Evolutionary conservation across 768 basidiomycete genomes (phyloP).

Genomic region (Sutorius australiensis): DNA sequence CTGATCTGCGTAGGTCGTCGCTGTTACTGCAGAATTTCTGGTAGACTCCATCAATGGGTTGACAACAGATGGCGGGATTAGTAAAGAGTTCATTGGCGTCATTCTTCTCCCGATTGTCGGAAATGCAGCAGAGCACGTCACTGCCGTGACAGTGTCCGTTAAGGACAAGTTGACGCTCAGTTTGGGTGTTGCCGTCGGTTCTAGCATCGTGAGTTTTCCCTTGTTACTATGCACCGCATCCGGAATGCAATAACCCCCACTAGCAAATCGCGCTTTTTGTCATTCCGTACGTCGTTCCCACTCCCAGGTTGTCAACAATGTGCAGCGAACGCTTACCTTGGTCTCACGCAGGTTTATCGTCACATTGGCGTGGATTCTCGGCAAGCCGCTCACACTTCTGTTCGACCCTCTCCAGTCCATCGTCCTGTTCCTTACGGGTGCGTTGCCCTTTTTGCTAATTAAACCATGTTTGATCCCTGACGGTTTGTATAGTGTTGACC

Average conservation of each 20-base stretch:
- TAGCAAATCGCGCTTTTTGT: constrained; percentile 75
- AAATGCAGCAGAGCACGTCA: constrained; percentile 89
- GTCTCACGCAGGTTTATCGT: constrained; percentile 57
- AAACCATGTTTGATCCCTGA: neutral
- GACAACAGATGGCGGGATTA: constrained; percentile 52
- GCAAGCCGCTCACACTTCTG: constrained; percentile 73
- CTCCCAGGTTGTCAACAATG: neutral
- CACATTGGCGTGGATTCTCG: constrained; percentile 74
- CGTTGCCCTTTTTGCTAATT: constrained; percentile 8
- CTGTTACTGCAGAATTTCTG: constrained; percentile 59
- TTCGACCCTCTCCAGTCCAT: constrained; percentile 85
- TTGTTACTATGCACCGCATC: neutral
- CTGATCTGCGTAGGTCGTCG: constrained; percentile 40
- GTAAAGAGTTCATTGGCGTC: constrained; percentile 80
- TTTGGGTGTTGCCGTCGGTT: constrained; percentile 86
- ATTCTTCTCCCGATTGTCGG: constrained; percentile 90
- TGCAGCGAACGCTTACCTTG: constrained; percentile 7
- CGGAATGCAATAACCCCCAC: neutral
- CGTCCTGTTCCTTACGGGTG: constrained; percentile 19
- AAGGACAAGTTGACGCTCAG: constrained; percentile 87
- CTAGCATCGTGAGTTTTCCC: constrained; percentile 59
- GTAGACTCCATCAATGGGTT: constrained; percentile 82
- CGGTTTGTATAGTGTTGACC: constrained; percentile 56
- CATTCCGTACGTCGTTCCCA: constrained; percentile 44
- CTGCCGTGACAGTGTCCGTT: constrained; percentile 87